Evolutionary conservation across 352 stramenopile species (phyloP).

Genomic region (Globisporangium radiosum): DNA sequence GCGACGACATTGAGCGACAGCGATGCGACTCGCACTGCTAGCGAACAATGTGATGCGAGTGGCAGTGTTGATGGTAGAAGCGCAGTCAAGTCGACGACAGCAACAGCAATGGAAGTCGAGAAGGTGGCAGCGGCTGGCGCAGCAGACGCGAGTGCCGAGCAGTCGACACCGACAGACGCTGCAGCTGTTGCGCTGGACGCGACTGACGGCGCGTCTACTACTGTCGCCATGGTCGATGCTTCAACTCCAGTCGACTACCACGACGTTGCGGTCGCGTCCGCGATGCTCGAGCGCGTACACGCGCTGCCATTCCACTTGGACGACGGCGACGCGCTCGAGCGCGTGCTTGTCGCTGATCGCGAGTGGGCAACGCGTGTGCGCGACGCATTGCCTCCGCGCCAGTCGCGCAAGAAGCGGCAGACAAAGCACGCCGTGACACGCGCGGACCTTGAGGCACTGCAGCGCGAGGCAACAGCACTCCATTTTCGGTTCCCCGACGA

Average conservation of each 20-base stretch:
- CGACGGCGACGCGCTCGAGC: slow-evolving; percentile 46
- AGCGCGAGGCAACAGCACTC: slow-evolving; percentile 48
- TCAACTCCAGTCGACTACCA: not conserved
- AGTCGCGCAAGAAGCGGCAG: slow-evolving; percentile 76
- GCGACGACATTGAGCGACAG: slow-evolving; percentile 2
- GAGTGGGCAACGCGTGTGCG: slow-evolving; percentile 63
- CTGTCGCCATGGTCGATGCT: no score
- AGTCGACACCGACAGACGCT: not conserved
- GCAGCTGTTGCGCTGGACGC: not conserved
- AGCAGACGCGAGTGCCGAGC: not conserved
- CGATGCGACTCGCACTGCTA: slow-evolving; percentile 1
- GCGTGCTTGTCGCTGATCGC: slow-evolving; percentile 50
- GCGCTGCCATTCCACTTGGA: slow-evolving; percentile 72
- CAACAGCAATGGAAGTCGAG: not conserved
- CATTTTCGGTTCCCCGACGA: slow-evolving; percentile 77
- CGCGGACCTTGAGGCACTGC: slow-evolving; percentile 42
- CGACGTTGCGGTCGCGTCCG: slow-evolving; percentile 43
- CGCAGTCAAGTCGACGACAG: no score
- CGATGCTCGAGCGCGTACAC: slow-evolving; percentile 59
- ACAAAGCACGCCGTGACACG: slow-evolving; percentile 55
- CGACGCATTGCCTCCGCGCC: slow-evolving; percentile 64
- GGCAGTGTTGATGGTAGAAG: no score
- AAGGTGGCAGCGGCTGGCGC: no score
- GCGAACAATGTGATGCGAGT: not conserved
- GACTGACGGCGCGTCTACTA: not conserved